Percentiles rank a stretch among this genome's conserved stretches.
phyloP scores from a whole-genome alignment of 805 yeast genomes.

The Saccharomycopsis fibuligera region DNA sequence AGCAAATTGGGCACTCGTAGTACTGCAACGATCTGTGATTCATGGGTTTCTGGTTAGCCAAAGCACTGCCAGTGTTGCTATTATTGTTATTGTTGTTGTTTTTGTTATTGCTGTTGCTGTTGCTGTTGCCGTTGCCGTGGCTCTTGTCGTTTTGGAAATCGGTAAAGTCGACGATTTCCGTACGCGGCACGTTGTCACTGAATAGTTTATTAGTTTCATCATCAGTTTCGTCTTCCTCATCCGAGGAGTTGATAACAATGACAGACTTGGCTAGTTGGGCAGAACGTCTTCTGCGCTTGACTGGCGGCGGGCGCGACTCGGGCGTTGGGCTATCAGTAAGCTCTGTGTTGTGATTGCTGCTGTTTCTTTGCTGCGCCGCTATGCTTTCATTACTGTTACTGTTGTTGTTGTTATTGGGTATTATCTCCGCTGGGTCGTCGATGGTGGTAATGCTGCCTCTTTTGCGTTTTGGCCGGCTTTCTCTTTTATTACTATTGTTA shows the following conservation, averaged over 20 bases:
- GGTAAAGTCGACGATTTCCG: conserved; percentile 4
- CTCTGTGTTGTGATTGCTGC: too few species aligned
- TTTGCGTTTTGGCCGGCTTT: background rate
- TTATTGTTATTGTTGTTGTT: background rate
- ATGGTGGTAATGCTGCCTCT: background rate
- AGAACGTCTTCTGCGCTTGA: background rate
- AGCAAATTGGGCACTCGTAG: conserved; percentile 48
- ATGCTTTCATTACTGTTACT: too few species aligned
- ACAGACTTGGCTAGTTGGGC: background rate
- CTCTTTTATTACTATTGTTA: too few species aligned
- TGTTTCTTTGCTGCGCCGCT: too few species aligned
- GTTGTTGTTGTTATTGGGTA: too few species aligned
- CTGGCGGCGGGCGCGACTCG: too few species aligned
- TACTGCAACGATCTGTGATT: conserved; percentile 29
- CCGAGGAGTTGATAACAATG: conserved; percentile 21
- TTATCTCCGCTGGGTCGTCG: background rate
- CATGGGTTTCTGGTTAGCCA: background rate
- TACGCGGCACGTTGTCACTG: conserved; percentile 3
- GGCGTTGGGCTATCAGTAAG: too few species aligned
- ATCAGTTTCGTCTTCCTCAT: conserved; percentile 20
- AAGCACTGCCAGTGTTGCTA: too few species aligned
- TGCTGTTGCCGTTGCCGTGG: too few species aligned
- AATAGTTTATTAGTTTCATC: too few species aligned
- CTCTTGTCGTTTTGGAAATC: background rate
- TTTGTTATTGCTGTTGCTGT: background rate